phyloP scores from a whole-genome alignment of 768 basidiomycete species.

The Leccinellum rugosiceps region DNA sequence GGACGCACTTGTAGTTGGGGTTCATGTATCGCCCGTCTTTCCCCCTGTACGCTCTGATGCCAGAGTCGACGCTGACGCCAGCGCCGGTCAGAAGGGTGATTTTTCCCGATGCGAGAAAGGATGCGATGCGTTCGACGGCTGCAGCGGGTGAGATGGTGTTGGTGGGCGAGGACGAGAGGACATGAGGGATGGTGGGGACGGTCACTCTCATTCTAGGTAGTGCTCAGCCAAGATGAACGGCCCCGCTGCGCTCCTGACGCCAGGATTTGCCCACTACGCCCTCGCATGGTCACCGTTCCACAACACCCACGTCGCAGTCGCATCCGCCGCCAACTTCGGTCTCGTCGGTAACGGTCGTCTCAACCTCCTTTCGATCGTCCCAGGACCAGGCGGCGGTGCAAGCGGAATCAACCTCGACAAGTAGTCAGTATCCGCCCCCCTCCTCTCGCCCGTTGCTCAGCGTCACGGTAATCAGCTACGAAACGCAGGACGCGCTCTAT shows the following conservation, averaged over 20 bases:
- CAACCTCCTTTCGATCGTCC: constrained; percentile 55
- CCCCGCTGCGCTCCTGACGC: constrained; percentile 63
- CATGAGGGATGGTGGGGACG: constrained; percentile 69
- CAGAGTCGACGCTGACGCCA: constrained; percentile 93
- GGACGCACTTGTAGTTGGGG: constrained; percentile 77
- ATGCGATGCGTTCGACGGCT: constrained; percentile 57
- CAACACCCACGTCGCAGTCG: constrained; percentile 67
- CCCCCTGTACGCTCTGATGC: constrained; percentile 92
- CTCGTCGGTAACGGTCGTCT: constrained; percentile 94
- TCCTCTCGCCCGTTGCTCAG: constrained; percentile 7
- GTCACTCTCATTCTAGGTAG: constrained; percentile 63
- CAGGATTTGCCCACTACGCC: constrained; percentile 81
- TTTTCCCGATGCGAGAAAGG: constrained; percentile 69
- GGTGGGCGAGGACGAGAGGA: constrained; percentile 38
- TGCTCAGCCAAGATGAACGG: constrained; percentile 32
- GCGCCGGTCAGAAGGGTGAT: constrained; percentile 82
- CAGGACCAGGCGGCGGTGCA: constrained; percentile 41
- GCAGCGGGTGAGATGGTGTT: constrained; percentile 43
- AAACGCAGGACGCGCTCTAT: constrained; percentile 86
- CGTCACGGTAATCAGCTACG: constrained; percentile 52
- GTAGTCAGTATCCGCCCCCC: constrained; percentile 47
- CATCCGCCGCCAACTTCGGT: constrained; percentile 90
- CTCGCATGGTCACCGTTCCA: constrained; percentile 87
- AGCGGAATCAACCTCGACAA: constrained; percentile 57
- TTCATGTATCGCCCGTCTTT: constrained; percentile 83